phyloP scores from a whole-genome alignment of 148 eudicot genomes.

The Pouteria glomerata region DNA sequence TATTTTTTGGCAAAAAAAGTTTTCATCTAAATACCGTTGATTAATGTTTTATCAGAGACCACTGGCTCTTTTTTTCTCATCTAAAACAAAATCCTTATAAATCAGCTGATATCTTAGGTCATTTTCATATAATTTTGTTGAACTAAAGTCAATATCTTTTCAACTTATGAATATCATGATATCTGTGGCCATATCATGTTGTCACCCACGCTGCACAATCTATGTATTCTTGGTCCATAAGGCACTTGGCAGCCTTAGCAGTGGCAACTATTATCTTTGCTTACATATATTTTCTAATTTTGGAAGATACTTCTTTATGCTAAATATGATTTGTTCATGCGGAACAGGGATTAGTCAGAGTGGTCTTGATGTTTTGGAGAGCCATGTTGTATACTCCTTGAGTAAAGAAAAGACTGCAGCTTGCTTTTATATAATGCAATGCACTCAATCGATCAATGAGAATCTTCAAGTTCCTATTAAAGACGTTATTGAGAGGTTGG shows the following conservation, averaged over 20 bases:
- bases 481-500: slow-evolving; percentile 64
- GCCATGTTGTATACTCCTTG: slow-evolving; percentile 61
- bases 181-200: not conserved
- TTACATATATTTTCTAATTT: not conserved
- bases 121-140: not conserved
- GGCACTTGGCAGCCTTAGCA: not conserved
- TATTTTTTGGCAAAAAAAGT: not conserved
- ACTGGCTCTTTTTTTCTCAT: not conserved
- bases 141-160: not conserved
- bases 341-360: slow-evolving; percentile 44
- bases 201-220: not conserved
- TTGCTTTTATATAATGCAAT: slow-evolving; percentile 62
- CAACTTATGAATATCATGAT: not conserved
- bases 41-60: not conserved
- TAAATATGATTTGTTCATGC: slow-evolving; percentile 13
- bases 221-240: not conserved
- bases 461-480: slow-evolving; percentile 40
- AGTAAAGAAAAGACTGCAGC: slow-evolving; percentile 61
- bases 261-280: not conserved
- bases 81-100: not conserved
- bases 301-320: not conserved
- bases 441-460: slow-evolving; percentile 28
- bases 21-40: slow-evolving; percentile 1
- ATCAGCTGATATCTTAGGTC: not conserved
- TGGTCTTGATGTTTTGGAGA: slow-evolving; percentile 54